Evolutionary conservation across 306 rosid genomes (phyloP).

Genomic region (Oxytropis ochrocephala): DNA sequence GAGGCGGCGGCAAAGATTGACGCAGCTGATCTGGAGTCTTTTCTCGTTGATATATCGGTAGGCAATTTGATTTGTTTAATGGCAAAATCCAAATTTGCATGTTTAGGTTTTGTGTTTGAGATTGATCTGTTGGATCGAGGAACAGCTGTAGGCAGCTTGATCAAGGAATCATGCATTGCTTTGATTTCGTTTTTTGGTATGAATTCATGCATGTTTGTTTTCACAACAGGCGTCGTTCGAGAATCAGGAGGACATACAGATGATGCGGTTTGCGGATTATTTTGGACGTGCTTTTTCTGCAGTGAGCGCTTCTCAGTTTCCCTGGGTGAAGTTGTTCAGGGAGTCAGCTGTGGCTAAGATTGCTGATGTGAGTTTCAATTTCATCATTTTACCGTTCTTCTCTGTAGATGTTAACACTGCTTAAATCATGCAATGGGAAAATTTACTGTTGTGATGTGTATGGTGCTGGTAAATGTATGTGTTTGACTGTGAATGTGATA

Average conservation of each 20-base stretch:
- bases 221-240: slow-evolving; percentile 48
- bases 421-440: background rate
- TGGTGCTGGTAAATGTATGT: background rate
- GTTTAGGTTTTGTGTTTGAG: slow-evolving; percentile 29
- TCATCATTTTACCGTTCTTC: background rate
- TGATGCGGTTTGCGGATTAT: slow-evolving; percentile 89
- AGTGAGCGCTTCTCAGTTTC: slow-evolving; percentile 81
- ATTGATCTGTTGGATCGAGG: slow-evolving; percentile 36
- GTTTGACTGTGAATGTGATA: slow-evolving; percentile 3
- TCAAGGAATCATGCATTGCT: background rate
- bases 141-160: background rate
- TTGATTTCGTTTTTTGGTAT: background rate
- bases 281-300: slow-evolving; percentile 77
- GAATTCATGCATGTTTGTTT: slow-evolving; percentile 11
- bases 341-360: slow-evolving; percentile 76
- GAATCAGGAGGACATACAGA: slow-evolving; percentile 55
- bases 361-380: slow-evolving; percentile 66
- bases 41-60: slow-evolving; percentile 62
- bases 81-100: slow-evolving; percentile 5
- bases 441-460: background rate
- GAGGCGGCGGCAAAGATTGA: slow-evolving; percentile 91
- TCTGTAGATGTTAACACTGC: background rate
- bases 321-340: slow-evolving; percentile 80
- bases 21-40: slow-evolving; percentile 49
- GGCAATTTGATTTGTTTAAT: slow-evolving; percentile 25